Conservation (phyloP, 768 basidiomycete species). For the Mycena chlorophos region DNA sequence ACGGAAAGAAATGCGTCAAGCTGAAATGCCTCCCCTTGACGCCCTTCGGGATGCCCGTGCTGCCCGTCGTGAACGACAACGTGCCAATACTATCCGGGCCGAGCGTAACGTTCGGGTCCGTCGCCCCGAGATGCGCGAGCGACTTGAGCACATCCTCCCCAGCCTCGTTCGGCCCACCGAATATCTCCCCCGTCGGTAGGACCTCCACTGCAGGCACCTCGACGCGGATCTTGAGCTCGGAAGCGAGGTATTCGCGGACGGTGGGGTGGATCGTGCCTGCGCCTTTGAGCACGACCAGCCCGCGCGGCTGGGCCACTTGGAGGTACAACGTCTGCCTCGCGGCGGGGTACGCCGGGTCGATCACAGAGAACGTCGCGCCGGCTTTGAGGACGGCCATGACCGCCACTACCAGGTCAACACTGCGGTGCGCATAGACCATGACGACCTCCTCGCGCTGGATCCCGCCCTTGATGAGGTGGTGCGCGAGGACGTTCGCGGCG, state of each 20-base stretch:
- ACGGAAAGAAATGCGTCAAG: slow-evolving; percentile 98
- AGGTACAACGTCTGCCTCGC: slow-evolving; percentile 92
- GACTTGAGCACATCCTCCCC: slow-evolving; percentile 61
- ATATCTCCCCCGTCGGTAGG: slow-evolving; percentile 57
- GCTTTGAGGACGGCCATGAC: slow-evolving; percentile 96
- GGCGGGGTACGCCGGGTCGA: slow-evolving; percentile 96
- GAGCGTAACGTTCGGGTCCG: slow-evolving; percentile 77
- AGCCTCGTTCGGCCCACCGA: slow-evolving; percentile 54
- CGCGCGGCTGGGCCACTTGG: slow-evolving; percentile 88
- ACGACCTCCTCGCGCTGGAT: slow-evolving; percentile 93
- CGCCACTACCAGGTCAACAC: slow-evolving; percentile 94
- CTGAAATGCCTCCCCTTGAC: slow-evolving; percentile 94
- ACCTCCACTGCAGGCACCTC: slow-evolving; percentile 90
- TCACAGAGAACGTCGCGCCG: slow-evolving; percentile 95
- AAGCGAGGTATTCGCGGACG: slow-evolving; percentile 80
- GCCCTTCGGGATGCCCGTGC: slow-evolving; percentile 98
- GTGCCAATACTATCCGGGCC: slow-evolving; percentile 97
- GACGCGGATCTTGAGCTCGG: slow-evolving; percentile 80
- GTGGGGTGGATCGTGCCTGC: slow-evolving; percentile 79
- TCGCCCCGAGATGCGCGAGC: slow-evolving; percentile 55
- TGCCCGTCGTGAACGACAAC: slow-evolving; percentile 94
- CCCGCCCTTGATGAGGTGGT: slow-evolving; percentile 83
- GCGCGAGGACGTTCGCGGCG: slow-evolving; percentile 87
- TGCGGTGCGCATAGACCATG: slow-evolving; percentile 95
- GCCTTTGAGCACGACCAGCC: slow-evolving; percentile 85